Base-by-base conservation (phyloP, 23 red algal species). In the Agarophyton chilense region DNA sequence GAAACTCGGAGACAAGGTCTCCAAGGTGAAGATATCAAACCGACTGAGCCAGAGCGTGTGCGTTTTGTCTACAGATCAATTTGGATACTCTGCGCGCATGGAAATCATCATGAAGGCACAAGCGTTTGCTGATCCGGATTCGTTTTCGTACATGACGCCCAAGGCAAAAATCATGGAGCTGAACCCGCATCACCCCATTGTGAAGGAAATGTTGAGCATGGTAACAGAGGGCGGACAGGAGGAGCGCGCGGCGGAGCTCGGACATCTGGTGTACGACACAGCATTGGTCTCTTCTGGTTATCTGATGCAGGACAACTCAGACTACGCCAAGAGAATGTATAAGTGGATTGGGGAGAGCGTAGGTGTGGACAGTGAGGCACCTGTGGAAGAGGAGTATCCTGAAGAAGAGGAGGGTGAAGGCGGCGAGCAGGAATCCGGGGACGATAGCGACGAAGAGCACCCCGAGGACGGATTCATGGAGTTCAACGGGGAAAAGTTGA, bases 51-150 rank as follows among this genome's bases (percentile, higher is more conserved):
- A 81, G 18, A 92, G 80, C 50, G 91, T 90, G 42, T 87, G 81
- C 60, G 90, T 98, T 36, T 18, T 98, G 82, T 81, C 90, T 24
- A 80, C 91, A 26, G 90, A 80, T 33, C 87, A 92, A 44, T 90
- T 82, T 32, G 96, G 96, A 55, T 98, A 94, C 78, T 94, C 96
- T 24, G 91, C 96, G 29, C 78, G 89, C 8, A 91, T 94, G 74
- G 96, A 98, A 70, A 89, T 92, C 39, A 87, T 98, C 35, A 87
- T 93, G 87, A 84, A 86, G 34, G 96, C 96, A 52, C 96, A 98
- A 72, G 90, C 95, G 25, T 89, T 98, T 68, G 81, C 89, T 26
- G 89, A 98, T 43, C 95, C 95, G 22, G 89, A 98, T 62, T 74
- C 82, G 35, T 90, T 90, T 36, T 45, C 54, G 41, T 83, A 89